Evolutionary conservation across 1,139 yeast species (phyloP).

Genomic region (Spencermartinsiella ligniputridi): DNA sequence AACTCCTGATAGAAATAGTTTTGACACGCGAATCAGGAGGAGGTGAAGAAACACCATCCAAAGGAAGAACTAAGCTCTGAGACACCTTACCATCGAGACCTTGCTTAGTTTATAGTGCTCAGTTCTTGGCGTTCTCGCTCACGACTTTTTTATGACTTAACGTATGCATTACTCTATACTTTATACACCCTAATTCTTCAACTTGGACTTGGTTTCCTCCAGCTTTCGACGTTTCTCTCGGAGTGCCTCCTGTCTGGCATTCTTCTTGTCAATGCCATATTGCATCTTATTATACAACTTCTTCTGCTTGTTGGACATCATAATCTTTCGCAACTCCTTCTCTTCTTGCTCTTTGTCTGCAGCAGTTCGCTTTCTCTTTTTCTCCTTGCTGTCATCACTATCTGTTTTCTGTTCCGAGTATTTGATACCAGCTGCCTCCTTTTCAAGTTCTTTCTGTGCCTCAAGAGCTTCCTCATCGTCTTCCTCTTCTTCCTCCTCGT

Average conservation of each 20-base stretch:
- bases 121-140: no score
- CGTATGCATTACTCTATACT: no score
- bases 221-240: conserved; percentile 75
- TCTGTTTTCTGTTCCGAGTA: conserved; percentile 50
- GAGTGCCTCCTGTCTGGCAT: conserved; percentile 68
- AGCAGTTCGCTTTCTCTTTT: conserved; percentile 11
- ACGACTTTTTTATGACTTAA: no score
- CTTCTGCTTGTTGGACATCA: conserved; percentile 96
- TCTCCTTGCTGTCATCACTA: conserved; percentile 19
- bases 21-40: conserved; percentile 63
- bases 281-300: conserved; percentile 94
- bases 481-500: conserved; percentile 40
- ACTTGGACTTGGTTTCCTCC: conserved; percentile 59
- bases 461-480: conserved; percentile 38
- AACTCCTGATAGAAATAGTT: conserved; percentile 71
- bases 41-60: conserved; percentile 1
- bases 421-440: conserved; percentile 84
- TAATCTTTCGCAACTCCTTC: conserved; percentile 82
- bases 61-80: no score
- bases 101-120: no score
- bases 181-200: conserved; percentile 27
- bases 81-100: no score
- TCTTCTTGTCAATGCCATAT: conserved; percentile 83
- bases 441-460: conserved; percentile 80
- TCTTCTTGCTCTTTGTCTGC: conserved; percentile 35